Conservation (phyloP, 192 early-diverging fungal genomes). For the Chytriomyces sp. region DNA sequence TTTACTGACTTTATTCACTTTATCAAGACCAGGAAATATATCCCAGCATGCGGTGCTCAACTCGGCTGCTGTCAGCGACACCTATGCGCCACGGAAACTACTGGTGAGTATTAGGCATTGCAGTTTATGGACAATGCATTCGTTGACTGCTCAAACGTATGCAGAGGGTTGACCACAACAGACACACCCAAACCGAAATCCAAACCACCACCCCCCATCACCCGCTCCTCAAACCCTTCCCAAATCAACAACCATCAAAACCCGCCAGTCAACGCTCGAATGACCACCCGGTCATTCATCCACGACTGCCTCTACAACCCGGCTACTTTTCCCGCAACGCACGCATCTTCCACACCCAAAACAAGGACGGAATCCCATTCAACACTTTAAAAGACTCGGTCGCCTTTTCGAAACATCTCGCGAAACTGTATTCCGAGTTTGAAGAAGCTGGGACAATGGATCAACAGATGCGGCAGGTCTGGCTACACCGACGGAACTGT, state of each 20-base stretch:
- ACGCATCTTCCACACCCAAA: constrained; percentile 24
- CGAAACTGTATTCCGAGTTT: constrained; percentile 67
- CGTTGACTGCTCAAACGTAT: too few relatives aligned
- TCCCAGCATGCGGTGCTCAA: neutral
- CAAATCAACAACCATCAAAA: too few relatives aligned
- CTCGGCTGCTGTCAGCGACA: neutral
- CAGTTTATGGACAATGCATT: neutral
- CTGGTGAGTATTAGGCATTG: too few relatives aligned
- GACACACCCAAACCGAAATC: neutral
- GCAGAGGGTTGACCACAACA: neutral
- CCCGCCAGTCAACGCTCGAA: constrained; percentile 15
- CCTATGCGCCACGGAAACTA: neutral
- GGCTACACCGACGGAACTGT: too few relatives aligned
- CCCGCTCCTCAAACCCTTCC: neutral
- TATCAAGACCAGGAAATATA: too few relatives aligned
- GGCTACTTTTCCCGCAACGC: constrained; percentile 98
- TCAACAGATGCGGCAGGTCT: constrained; percentile 82
- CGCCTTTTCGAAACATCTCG: constrained; percentile 78
- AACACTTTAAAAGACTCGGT: constrained; percentile 76
- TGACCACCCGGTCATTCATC: constrained; percentile 67
- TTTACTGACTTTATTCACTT: too few relatives aligned
- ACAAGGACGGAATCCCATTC: constrained; percentile 49
- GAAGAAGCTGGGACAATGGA: constrained; percentile 43
- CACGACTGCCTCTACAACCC: constrained; percentile 96
- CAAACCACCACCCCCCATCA: neutral